Percentiles rank a stretch among this genome's conserved stretches.
Conservation (phyloP, 2,329 filamentous ascomycete genomes). For the Lasiodiplodia theobromae region DNA sequence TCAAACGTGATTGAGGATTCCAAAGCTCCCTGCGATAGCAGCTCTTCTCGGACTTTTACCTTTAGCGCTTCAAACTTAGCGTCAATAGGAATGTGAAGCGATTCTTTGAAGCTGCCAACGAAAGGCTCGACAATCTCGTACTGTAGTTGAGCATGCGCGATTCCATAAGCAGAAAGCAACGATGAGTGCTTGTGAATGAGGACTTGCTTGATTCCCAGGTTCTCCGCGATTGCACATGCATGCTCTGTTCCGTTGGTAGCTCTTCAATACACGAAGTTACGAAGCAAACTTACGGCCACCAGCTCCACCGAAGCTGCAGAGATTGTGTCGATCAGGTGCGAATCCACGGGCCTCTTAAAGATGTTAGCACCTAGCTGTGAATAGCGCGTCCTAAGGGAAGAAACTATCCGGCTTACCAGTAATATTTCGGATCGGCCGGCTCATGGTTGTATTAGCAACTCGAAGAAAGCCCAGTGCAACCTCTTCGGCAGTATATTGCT, state of each 20-base stretch:
- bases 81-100: constrained; percentile 41
- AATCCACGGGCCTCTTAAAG: constrained; percentile 37
- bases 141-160: no score
- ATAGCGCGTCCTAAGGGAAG: no score
- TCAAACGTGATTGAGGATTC: no score
- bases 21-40: constrained; percentile 69
- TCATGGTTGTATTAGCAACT: constrained; percentile 42
- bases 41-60: constrained; percentile 48
- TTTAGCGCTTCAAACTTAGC: constrained; percentile 15
- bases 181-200: constrained; percentile 56
- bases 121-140: constrained; percentile 59
- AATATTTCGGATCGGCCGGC: constrained; percentile 39
- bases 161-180: constrained; percentile 50
- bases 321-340: constrained; percentile 35
- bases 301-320: constrained; percentile 41
- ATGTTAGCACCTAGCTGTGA: no score
- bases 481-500: constrained; percentile 36
- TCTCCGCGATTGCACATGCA: constrained; percentile 52
- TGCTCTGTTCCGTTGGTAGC: constrained; percentile 35
- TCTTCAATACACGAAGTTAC: no score
- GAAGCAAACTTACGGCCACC: constrained; percentile 39
- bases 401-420: constrained; percentile 29
- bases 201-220: constrained; percentile 53
- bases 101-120: no score
- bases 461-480: constrained; percentile 38